phyloP scores from a whole-genome alignment of 768 basidiomycete species.

The Phanerochaete sordida region DNA sequence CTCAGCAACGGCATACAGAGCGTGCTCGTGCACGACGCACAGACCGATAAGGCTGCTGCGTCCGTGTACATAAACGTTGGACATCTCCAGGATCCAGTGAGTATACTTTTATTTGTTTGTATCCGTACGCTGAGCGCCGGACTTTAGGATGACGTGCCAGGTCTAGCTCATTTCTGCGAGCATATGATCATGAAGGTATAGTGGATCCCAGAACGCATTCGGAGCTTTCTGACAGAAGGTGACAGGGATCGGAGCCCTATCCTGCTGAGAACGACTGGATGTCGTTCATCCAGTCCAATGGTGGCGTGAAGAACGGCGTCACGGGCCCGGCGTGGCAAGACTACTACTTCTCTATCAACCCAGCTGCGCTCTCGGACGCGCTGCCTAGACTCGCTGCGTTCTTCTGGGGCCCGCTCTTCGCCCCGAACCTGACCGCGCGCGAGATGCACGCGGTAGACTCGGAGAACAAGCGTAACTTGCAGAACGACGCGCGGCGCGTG shows the following conservation, averaged over 20 bases:
- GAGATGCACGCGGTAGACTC: conserved; percentile 56
- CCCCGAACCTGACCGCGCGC: conserved; percentile 35
- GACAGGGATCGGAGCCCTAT: conserved; percentile 30
- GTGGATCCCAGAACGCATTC: not conserved
- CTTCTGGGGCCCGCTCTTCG: conserved; percentile 51
- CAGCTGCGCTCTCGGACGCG: conserved; percentile 26
- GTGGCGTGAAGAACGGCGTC: conserved; percentile 50
- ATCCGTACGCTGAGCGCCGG: not conserved
- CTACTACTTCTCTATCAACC: conserved; percentile 33
- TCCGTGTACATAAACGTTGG: conserved; percentile 49
- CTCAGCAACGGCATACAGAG: conserved; percentile 49
- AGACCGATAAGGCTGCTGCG: conserved; percentile 50
- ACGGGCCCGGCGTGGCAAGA: conserved; percentile 47
- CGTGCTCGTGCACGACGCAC: conserved; percentile 44
- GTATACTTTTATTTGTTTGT: not conserved
- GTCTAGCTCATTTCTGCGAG: conserved; percentile 46
- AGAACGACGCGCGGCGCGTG: conserved; percentile 43
- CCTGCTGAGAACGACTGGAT: conserved; percentile 48
- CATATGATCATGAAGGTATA: conserved; percentile 44
- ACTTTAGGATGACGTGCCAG: conserved; percentile 34
- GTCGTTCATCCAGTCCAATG: conserved; percentile 32
- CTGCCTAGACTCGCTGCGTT: conserved; percentile 41
- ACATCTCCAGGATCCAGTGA: conserved; percentile 42
- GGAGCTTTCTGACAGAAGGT: not conserved
- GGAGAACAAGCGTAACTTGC: conserved; percentile 53